Base-by-base conservation (phyloP, 2,329 filamentous ascomycete species). In the Botrytis porri region DNA sequence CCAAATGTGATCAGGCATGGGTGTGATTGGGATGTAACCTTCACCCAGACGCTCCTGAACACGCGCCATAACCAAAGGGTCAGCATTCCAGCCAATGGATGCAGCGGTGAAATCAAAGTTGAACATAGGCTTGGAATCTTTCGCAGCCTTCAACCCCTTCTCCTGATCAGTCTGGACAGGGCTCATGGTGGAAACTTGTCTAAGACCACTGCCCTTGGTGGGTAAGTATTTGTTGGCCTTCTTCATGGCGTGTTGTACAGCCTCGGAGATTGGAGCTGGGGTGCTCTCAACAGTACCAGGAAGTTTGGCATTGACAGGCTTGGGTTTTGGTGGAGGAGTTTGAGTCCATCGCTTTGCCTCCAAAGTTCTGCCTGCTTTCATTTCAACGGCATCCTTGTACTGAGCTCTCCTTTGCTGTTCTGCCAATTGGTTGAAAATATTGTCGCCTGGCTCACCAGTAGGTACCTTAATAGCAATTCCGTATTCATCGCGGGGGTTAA, bases 261-360 rank as follows among this genome's bases (percentile, higher is more conserved):
- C 63, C n/a, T 69, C 67, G 8, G 60, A 60, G 25, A 41, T 39
- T 48, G 69, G n/a, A n/a, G 70, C 57, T 14, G 69, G 22, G 6
- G 70, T 45, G 25, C 43, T 69, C 32, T 39, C 48, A n/a, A 69
- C 39, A 29, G 62, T n/a, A 32, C 41, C 39, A 20, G 73, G 73
- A 57, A 74, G 70, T 48, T 71, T 69, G 32, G 73, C 73, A 37
- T 75, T 75, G 9, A 39, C 67, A 41, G 73, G 73, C 66, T 69
- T 69, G 25, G 73, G 73, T 37, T 69, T 69, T 48, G 71, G 71
- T 51, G 72, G 73, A 20, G 73, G 73, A 12, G 57, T 69, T 63
- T 75, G 72, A 48, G 41, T 69, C 72, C 73, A 75, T 51, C 57
- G 61, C 39, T 73, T 73, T 72, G 41, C 39, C 72, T 75, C 71